Evolutionary conservation across 345 rosid genomes (phyloP), one percentile per base, ranked within the genome.

Genomic region (Viola odorata): DNA sequence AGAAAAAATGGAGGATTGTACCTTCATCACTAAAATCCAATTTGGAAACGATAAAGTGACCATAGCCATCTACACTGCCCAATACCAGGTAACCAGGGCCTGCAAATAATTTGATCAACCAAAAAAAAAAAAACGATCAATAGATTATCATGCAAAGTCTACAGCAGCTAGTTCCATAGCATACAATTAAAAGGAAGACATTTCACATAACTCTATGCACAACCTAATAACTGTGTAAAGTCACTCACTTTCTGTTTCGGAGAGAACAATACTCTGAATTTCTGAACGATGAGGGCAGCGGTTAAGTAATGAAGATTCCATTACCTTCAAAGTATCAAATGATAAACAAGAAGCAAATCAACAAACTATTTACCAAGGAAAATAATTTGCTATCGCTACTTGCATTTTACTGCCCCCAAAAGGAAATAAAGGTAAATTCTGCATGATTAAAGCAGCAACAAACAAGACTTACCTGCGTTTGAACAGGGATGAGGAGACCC

Each of bases 281-380:
- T 86, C 92, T 0, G 83, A 77, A 48, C 80, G 85, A 75, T 81
- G 92, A 3, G 87, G 87, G 66, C 86, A 86, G 55, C 84, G 85
- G 44, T 74, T 72, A 9, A 86, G 67, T 38, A 77, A 36, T 17
- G 53, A 62, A 61, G 79, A 78, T 41, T 82, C 74, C 52, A 61
- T 51, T 47, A 78, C 77, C 92, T 86, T 70, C 48, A 57, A 54
- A 58, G 45, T 41, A 37, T 45, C 4, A 63, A 32, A 41, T 6
- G 0, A 36, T 15, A 36, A 12, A 0, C 8, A 23, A 3, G 12
- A 47, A 47, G 10, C 50, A 47, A 47, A 4, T 47, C 11, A 11
- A 47, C 32, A 23, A 47, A 7, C 13, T 0, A 47, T 9, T 47
- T 47, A 10, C 13, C 50, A 47, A 47, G 32, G 32, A 23, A 55